phyloP scores from a whole-genome alignment of 1,139 yeast species.

The Starmera stellimalicola region DNA sequence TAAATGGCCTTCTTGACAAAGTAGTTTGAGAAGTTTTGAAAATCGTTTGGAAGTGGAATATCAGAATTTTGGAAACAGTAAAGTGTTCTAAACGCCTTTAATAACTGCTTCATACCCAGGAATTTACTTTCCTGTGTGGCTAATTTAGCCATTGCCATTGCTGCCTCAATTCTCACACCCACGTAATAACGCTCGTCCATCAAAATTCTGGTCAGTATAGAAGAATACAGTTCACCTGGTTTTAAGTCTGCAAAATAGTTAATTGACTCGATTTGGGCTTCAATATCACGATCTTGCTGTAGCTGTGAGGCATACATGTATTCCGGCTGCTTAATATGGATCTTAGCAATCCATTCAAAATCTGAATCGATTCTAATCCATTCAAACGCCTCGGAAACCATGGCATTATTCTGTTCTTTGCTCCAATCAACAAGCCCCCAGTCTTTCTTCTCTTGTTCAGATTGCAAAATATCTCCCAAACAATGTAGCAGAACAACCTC shows the following conservation, averaged over 20 bases:
- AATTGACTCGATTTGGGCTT: constrained; percentile 86
- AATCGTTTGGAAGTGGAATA: constrained; percentile 76
- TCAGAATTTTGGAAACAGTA: constrained; percentile 62
- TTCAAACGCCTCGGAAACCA: constrained; percentile 83
- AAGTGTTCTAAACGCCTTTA: constrained; percentile 57
- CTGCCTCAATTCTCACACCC: constrained; percentile 86
- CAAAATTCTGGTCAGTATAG: constrained; percentile 68
- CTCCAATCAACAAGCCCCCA: constrained; percentile 79
- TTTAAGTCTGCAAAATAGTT: constrained; percentile 52
- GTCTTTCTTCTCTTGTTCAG: constrained; percentile 47
- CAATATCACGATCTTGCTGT: constrained; percentile 92
- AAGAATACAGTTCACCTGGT: constrained; percentile 55
- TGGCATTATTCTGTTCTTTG: constrained; percentile 57
- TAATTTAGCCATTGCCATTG: constrained; percentile 59
- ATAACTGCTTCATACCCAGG: constrained; percentile 65
- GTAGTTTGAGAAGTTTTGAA: constrained; percentile 55
- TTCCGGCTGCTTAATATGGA: constrained; percentile 82
- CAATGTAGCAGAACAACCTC: constrained; percentile 45
- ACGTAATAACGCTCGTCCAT: constrained; percentile 82
- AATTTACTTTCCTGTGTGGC: constrained; percentile 54
- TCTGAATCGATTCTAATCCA: constrained; percentile 98
- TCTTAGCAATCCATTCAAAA: constrained; percentile 88
- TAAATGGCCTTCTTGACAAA: constrained; percentile 67
- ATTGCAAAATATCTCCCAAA: constrained; percentile 69
- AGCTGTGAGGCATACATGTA: constrained; percentile 92